These are phyloP conservation scores for Ceratobasidium sp. DNA, from an alignment of 1,284 basidiomycete species.

Conservation along the genomic window DNA sequence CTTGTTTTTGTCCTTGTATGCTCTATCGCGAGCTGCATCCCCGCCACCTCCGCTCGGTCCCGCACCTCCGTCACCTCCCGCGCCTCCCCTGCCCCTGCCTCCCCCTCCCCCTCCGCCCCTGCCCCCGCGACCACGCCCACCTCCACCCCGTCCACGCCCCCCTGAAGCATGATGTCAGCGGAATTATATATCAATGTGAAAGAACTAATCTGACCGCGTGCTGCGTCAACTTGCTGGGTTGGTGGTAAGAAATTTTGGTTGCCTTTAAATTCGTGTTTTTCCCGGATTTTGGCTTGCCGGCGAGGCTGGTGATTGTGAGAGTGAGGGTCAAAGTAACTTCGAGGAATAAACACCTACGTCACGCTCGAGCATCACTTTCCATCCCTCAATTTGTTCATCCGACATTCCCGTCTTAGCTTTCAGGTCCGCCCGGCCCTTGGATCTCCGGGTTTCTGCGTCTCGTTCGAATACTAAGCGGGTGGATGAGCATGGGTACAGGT, in stretches of 20 bases:
- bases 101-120: conserved; percentile 51
- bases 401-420: conserved; percentile 69
- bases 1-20: conserved; percentile 54
- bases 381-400: conserved; percentile 86
- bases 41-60: conserved; percentile 53
- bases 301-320: conserved; percentile 58
- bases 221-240: conserved; percentile 28
- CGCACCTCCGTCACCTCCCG: conserved; percentile 48
- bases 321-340: conserved; percentile 10
- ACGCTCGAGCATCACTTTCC: conserved; percentile 82
- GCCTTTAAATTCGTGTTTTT: conserved; percentile 74
- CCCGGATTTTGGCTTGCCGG: conserved; percentile 67
- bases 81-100: conserved; percentile 49
- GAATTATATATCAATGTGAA: conserved; percentile 43
- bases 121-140: conserved; percentile 51
- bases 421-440: conserved; percentile 67
- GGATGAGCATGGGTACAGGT: conserved; percentile 39
- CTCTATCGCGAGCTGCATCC: conserved; percentile 50
- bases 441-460: conserved; percentile 71
- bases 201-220: conserved; percentile 20
- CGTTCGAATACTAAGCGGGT: conserved; percentile 65
- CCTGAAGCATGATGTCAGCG: conserved; percentile 35
- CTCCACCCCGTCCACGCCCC: conserved; percentile 46
- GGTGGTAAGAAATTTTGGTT: conserved; percentile 54
- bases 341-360: conserved; percentile 58